These are phyloP conservation scores for Cladosporium cucumerinum DNA, from an alignment of 2,329 filamentous ascomycete species.

Conservation along the genomic window DNA sequence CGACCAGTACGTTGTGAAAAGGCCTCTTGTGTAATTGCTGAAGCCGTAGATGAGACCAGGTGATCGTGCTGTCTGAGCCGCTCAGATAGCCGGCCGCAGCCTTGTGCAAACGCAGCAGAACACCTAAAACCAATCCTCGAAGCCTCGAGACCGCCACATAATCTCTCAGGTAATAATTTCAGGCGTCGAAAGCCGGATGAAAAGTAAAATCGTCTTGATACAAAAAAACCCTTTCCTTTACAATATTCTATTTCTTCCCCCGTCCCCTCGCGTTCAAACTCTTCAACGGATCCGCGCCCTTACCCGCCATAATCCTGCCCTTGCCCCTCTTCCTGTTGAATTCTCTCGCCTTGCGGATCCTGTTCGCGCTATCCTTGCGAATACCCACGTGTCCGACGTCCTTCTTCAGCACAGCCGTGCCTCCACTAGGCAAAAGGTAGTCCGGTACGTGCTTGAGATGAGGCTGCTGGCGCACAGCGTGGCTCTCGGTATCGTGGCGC, in stretches of 20 bases:
- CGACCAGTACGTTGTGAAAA: too few relatives aligned
- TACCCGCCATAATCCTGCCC: conserved; percentile 54
- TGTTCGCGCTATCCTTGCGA: conserved; percentile 49
- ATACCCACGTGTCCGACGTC: conserved; percentile 75
- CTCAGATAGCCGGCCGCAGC: too few relatives aligned
- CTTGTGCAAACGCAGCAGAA: too few relatives aligned
- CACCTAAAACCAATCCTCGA: not conserved
- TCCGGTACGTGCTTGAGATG: conserved; percentile 94
- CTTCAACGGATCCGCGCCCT: conserved; percentile 80
- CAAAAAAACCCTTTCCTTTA: not conserved
- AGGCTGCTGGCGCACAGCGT: conserved; percentile 76
- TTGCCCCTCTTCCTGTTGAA: conserved; percentile 45
- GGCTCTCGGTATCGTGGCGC: conserved; percentile 83
- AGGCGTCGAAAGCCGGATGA: not conserved
- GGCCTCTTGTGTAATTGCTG: too few relatives aligned
- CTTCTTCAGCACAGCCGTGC: conserved; percentile 59
- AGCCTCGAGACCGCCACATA: not conserved
- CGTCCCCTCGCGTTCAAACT: conserved; percentile 63
- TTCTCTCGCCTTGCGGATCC: conserved; percentile 45
- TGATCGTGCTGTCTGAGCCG: too few relatives aligned
- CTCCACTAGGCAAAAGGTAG: conserved; percentile 78
- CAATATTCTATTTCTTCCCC: conserved; percentile 30
- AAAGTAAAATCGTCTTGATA: not conserved
- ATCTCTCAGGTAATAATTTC: not conserved
- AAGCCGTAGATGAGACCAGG: too few relatives aligned